Percentiles rank a stretch among this genome's conserved stretches.
Evolutionary conservation across 2,329 filamentous ascomycete genomes (phyloP).

Genomic region (Ceratocystis destructans): DNA sequence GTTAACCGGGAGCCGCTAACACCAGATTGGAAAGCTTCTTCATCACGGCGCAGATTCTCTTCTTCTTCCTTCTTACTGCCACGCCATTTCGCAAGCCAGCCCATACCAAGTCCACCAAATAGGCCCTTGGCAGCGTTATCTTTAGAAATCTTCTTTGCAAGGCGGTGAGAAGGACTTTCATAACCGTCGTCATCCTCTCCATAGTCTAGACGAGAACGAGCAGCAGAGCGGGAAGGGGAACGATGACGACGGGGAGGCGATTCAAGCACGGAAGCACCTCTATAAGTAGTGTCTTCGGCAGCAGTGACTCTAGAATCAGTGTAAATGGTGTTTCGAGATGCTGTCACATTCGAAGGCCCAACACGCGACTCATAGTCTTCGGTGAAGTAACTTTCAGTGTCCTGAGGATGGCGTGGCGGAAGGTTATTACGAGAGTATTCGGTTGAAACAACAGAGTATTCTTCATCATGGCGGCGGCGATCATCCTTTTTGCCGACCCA

Average conservation of each 20-base stretch:
- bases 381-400: constrained; percentile 38
- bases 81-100: constrained; percentile 53
- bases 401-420: constrained; percentile 27
- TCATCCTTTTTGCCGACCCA: constrained; percentile 32
- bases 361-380: constrained; percentile 46
- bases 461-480: constrained; percentile 41
- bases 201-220: constrained; percentile 30
- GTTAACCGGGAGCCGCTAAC: constrained; percentile 52
- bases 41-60: constrained; percentile 29
- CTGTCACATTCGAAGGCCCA: constrained; percentile 13
- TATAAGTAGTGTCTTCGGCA: constrained; percentile 14
- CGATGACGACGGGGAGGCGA: constrained; percentile 14
- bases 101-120: constrained; percentile 49
- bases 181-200: constrained; percentile 19
- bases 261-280: constrained; percentile 9
- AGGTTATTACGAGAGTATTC: constrained; percentile 35
- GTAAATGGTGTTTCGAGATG: constrained; percentile 16
- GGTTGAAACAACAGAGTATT: constrained; percentile 48
- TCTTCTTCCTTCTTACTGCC: constrained; percentile 39
- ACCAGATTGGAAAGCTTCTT: constrained; percentile 46
- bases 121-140: constrained; percentile 40
- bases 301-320: constrained; percentile 15
- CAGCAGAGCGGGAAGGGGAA: constrained; percentile 20
- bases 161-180: constrained; percentile 45
- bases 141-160: constrained; percentile 20